phyloP scores from a whole-genome alignment of 2,329 filamentous ascomycete genomes.

The Penicillium paneum region DNA sequence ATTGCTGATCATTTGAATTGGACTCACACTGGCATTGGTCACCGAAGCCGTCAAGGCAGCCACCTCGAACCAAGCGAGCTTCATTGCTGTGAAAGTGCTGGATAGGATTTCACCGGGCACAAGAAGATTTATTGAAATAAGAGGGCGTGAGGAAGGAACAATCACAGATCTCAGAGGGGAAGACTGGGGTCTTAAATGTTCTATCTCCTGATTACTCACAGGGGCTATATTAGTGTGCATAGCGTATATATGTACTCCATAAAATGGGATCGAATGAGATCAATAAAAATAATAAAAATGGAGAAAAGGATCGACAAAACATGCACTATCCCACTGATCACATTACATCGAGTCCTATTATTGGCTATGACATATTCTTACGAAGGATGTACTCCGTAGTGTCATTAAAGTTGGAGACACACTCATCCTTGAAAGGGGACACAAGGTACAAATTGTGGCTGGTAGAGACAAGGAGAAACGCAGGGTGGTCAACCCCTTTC shows the following conservation, averaged over 20 bases:
- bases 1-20: background rate
- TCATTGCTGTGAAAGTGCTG: constrained; percentile 27
- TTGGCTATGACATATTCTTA: background rate
- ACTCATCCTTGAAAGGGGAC: constrained; percentile 1
- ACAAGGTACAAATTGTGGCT: constrained; percentile 3
- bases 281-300: background rate
- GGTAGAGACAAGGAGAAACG: background rate
- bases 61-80: constrained; percentile 35
- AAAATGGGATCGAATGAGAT: background rate
- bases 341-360: background rate
- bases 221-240: constrained; percentile 2
- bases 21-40: constrained; percentile 33
- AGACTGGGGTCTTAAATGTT: background rate
- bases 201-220: background rate
- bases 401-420: background rate
- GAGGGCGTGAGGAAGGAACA: background rate
- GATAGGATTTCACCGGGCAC: background rate
- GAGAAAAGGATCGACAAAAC: constrained; percentile 5
- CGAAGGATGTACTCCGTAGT: too few relatives aligned
- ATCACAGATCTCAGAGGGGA: background rate
- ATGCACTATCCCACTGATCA: constrained; percentile 1
- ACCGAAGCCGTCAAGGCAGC: constrained; percentile 31
- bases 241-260: background rate
- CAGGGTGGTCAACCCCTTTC: background rate
- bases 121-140: background rate